Base-by-base conservation (phyloP, 164 flowering plant species). In the Liquidambar formosana region DNA sequence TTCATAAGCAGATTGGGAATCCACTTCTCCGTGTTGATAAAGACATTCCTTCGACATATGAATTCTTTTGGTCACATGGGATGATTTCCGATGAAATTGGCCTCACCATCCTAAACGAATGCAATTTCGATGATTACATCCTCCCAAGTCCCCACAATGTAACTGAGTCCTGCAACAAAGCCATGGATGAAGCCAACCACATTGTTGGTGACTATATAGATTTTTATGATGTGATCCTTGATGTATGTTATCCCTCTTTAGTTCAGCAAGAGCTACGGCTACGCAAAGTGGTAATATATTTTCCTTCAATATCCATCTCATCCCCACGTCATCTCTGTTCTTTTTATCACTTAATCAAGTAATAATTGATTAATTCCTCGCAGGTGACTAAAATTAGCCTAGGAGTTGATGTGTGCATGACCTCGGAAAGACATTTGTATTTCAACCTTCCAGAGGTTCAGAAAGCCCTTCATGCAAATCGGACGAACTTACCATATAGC, bases 51-150 rank as follows among this genome's bases (percentile, higher is more conserved):
- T 78, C 97, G 71, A 78, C 80, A 10, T 95, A 88, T 43, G 94
- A 95, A 65, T 92, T 19, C 82, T 95, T 83, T 70, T 94, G 97
- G 99, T 95, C 99, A 3, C 97, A 95, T 57, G 97, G 97, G 67
- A 87, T 95, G 97, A 95, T 95, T 43, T 95, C 99, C 47, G 99
- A 95, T 80, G 97, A 95, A 79, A 46, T 88, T 64, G 92, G 93
- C 23, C 89, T 89, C 19, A 71, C 86, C 48, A 89, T 95, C 67
- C 86, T 79, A 84, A 87, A 81, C 3, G 80, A 92, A 16, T 92
- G 99, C 69, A 82, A 91, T 71, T 95, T 95, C 52, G 89, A 85
- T 16, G 97, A 95, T 68, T 95, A 91, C 57, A 71, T 74, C 18
- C 84, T 75, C 64, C 71, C 69, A 11, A 76, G 72, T 75, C 86